Evolutionary conservation across 2,329 filamentous ascomycete species (phyloP), one percentile per base, ranked within the genome.

Genomic region (Colletotrichum kahawae): DNA sequence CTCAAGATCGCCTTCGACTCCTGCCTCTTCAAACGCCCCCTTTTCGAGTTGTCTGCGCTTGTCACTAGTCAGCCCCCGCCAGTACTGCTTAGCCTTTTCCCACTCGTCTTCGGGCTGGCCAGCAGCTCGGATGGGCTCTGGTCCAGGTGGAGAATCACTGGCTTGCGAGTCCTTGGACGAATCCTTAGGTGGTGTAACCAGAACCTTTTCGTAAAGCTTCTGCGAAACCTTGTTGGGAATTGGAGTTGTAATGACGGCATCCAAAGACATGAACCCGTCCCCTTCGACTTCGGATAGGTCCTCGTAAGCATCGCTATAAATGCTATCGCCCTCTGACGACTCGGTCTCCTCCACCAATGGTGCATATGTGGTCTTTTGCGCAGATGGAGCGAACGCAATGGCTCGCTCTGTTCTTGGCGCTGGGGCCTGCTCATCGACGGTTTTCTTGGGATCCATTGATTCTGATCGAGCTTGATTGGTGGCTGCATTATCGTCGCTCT

Each of bases 301-400:
- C 82, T 96, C 94, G 69, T 93, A 93, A 1, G 94, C 94, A 82
- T 96, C 94, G 77, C 93, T 95, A 81, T 95, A 96, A 29, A 94
- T 88, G 76, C 90, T 93, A 65, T 85, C 86, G 16, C 85, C 84
- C 70, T 92, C 90, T 24, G 77, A 74, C 3, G 82, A 81, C 7
- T 82, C 85, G n/a, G 89, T 86, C 2, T 86, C 82, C n/a, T 84
- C 83, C 12, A 63, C 56, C 9, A 74, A 48, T 54, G 67, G 13
- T 60, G 73, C 10, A 62, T 70, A 48, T n/a, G 59, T 51, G 3
- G 31, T 64, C n/a, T 67, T 13, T n/a, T 70, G 62, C 9, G 54
- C 27, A 31, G 69, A 31, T 14, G 65, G 38, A 10, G 67, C 67
- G 33, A 69, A 69, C n/a, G 67, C 34, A 24, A 69, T 33, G 13